Evolutionary conservation across 208 protist species (phyloP), one percentile per base, ranked within the genome.

Genomic region (Trypanosoma boissoni): DNA sequence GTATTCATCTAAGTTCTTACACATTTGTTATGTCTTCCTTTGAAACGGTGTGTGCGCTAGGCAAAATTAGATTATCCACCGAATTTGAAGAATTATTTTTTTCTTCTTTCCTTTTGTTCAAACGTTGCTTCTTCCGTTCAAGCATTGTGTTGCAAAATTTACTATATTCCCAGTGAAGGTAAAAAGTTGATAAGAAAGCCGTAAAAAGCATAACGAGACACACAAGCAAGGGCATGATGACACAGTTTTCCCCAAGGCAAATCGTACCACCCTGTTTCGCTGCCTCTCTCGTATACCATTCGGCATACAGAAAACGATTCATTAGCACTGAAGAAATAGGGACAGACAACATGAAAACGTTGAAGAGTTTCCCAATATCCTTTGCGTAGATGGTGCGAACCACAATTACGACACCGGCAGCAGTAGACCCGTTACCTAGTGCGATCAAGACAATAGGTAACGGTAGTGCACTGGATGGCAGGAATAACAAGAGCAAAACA

Each of bases 281-380:
- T 3, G 86, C 86, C 67, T 80, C 60, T 12, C 71, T 56, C 0
- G 78, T 87, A 66, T 93, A 93, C 73, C 74, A 88, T 34, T 60
- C 63, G 3, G 81, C 87, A 46, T 91, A 94, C 3, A 94, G 43
- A 34, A 82, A 29, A 56, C 83, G 71, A 67, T 94, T 94, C 6
- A 91, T 57, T 26, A 91, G 28, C 14, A 94, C 32, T 7, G 81
- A 83, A 2, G 78, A 29, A 7, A 44, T 41, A 8, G 88, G 72
- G 2, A 62, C 71, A 2, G 76, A 51, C 31, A 94, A n/a, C 5
- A 69, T 84, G 27, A 64, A 78, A 43, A 76, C 83, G 66, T 88
- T 91, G 49, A 91, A 94, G 58, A 90, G 83, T 44, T 84, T 88
- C 6, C 75, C 87, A 18, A 88, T 64, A 46, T 91, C 83, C 44